Evolutionary conservation across 345 rosid species (phyloP).

Genomic region (Populus tremula): DNA sequence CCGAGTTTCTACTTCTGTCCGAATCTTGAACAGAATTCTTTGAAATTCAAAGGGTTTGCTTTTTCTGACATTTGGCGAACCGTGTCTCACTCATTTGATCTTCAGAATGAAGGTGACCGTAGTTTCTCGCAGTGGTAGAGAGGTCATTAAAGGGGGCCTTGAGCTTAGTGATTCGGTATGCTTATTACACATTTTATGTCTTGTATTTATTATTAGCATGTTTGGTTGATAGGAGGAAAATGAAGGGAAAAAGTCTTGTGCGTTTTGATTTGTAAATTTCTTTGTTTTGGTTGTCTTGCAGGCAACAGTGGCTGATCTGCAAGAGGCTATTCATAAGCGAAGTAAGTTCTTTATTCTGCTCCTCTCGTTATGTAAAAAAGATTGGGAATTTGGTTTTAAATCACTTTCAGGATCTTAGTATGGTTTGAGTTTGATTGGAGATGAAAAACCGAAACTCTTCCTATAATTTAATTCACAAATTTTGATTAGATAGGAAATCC

Average conservation of each 20-base stretch:
- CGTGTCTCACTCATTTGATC: conserved; percentile 38
- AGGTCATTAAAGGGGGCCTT: conserved; percentile 69
- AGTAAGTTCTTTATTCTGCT: conserved; percentile 41
- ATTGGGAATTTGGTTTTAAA: not conserved
- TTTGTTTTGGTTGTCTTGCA: conserved; percentile 25
- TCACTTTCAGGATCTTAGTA: not conserved
- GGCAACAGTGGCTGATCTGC: conserved; percentile 94
- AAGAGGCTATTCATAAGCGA: conserved; percentile 78
- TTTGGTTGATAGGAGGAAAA: conserved; percentile 11
- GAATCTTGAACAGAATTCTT: not conserved
- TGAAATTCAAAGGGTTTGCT: conserved; percentile 9
- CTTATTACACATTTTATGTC: not conserved
- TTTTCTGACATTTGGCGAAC: conserved; percentile 9
- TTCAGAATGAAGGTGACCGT: conserved; percentile 67
- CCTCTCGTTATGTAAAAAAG: not conserved
- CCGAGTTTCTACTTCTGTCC: not conserved
- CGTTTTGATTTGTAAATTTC: not conserved
- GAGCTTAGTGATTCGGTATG: conserved; percentile 74
- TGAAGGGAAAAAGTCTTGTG: not conserved
- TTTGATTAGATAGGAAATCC: not conserved
- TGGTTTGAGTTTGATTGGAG: not conserved
- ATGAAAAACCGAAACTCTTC: not conserved
- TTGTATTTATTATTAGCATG: conserved; percentile 2
- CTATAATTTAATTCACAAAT: not conserved
- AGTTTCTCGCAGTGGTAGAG: conserved; percentile 84